A percentile compares a stretch with the other conserved stretches of the same genome.
phyloP scores from a whole-genome alignment of 2,329 filamentous ascomycete genomes.

The Cryphonectria carpinicola region DNA sequence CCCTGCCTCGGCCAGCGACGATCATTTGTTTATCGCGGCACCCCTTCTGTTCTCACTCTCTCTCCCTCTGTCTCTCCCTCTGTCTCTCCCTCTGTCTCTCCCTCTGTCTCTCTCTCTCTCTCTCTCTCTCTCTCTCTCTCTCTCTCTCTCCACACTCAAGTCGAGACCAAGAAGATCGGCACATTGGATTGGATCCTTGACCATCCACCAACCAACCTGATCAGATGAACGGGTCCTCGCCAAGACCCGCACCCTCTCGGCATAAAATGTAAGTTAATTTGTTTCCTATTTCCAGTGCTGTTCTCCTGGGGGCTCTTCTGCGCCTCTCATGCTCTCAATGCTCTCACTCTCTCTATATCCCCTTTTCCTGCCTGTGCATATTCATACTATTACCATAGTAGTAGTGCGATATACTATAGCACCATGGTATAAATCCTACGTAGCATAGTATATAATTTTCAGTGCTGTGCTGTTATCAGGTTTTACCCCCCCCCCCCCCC shows the following conservation, averaged over 20 bases:
- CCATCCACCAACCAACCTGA: not conserved
- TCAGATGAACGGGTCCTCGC: slow-evolving; percentile 8
- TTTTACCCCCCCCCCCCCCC: too few species aligned
- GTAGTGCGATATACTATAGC: not conserved
- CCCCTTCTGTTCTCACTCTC: not conserved
- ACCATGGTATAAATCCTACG: too few species aligned
- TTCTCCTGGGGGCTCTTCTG: not conserved
- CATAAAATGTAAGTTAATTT: not conserved
- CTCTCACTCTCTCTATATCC: not conserved
- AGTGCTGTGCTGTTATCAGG: not conserved
- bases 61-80: not conserved
- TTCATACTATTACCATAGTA: not conserved
- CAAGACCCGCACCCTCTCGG: not conserved
- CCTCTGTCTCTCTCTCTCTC: not conserved
- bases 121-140: not conserved
- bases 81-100: not conserved
- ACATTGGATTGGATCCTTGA: not conserved
- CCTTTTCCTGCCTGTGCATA: not conserved
- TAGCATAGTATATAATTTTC: too few species aligned
- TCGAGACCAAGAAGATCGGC: not conserved
- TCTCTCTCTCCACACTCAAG: not conserved
- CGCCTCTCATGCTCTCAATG: not conserved
- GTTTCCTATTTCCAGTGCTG: not conserved
- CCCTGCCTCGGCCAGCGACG: not conserved
- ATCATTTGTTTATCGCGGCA: slow-evolving; percentile 1